These are phyloP conservation scores for Psilocybe tampanensis DNA, from an alignment of 768 basidiomycete genomes.

Conservation along the genomic window DNA sequence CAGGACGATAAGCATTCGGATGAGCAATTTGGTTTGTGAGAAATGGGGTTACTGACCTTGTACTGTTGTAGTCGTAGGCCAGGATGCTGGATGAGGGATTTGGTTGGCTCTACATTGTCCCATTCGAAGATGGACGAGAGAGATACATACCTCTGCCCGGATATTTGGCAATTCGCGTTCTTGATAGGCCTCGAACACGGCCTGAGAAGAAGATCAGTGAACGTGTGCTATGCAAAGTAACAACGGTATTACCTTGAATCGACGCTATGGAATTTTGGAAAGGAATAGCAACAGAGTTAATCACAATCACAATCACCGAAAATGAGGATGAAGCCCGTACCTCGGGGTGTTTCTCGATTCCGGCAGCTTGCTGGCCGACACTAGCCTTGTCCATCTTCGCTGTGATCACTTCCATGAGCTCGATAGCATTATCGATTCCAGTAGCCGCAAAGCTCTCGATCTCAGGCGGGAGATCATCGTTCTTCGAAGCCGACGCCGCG, in stretches of 20 bases:
- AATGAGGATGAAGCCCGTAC: too few species aligned
- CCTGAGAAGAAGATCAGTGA: constrained; percentile 41
- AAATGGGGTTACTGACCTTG: constrained; percentile 46
- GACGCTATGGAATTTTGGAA: constrained; percentile 53
- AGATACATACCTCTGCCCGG: constrained; percentile 61
- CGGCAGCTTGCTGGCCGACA: constrained; percentile 83
- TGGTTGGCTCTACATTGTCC: constrained; percentile 8
- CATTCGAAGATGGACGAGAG: constrained; percentile 1
- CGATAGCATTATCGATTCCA: constrained; percentile 89
- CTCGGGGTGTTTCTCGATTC: constrained; percentile 91
- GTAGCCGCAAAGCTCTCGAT: constrained; percentile 79
- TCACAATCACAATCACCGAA: neutral
- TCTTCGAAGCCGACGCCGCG: constrained; percentile 26
- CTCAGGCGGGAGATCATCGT: constrained; percentile 37
- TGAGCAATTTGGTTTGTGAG: neutral
- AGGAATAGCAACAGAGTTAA: neutral
- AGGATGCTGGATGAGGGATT: constrained; percentile 61
- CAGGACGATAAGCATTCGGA: neutral
- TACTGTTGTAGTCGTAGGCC: constrained; percentile 92
- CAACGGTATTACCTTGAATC: constrained; percentile 87
- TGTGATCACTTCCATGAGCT: constrained; percentile 85
- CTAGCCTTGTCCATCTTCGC: constrained; percentile 94
- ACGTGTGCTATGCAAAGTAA: constrained; percentile 1
- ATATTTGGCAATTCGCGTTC: constrained; percentile 84
- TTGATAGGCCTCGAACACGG: constrained; percentile 88